Base-by-base conservation (phyloP, 441 rosid genomes). In the Flueggea neowawraea region DNA sequence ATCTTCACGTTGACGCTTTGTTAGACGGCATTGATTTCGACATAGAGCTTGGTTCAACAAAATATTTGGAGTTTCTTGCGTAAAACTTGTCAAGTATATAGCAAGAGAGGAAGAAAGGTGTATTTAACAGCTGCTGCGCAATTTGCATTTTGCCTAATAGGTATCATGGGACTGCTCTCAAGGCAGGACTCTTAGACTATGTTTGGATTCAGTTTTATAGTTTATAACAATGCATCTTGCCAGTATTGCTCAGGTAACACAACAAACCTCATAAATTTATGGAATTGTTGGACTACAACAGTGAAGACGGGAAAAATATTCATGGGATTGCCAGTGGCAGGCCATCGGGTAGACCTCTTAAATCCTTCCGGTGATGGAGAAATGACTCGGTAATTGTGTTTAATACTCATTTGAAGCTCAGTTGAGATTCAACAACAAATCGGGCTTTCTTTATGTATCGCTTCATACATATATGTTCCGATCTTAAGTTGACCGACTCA, bases 161-260 rank as follows among this genome's bases (percentile, higher is more conserved):
- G 12, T 67, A 69, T 64, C 39, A 80, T 4, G 78, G 81, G 12
- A 32, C 52, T 54, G 85, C 85, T 15, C 76, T 83, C 13, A 68
- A 65, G n/a, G 80, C 83, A 0, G 81, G 85, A 7, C 68, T 72
- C 16, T 80, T 83, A 17, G 75, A 83, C 75, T 65, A 69, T 52
- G 74, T 76, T 6, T 83, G 85, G 88, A 76, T 79, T 32, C 86
- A 81, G 28, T 22, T 22, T 22, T 22, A 22, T 22, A 2, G 56
- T 84, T 84, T 79, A 79, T 58, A 84, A 80, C 64, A 84, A 84
- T 49, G 82, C 81, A 32, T 69, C 67, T 5, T 80, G 86, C 53
- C 75, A 84, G 55, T 82, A 77, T 64, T 45, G 44, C 36, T 31
- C 77, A 39, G 77, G 77, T 12, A 55, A 66, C 14, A 52, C 41